These are phyloP conservation scores for Globisporangium spinosum DNA, from an alignment of 352 stramenopile genomes.

Conservation along the genomic window DNA sequence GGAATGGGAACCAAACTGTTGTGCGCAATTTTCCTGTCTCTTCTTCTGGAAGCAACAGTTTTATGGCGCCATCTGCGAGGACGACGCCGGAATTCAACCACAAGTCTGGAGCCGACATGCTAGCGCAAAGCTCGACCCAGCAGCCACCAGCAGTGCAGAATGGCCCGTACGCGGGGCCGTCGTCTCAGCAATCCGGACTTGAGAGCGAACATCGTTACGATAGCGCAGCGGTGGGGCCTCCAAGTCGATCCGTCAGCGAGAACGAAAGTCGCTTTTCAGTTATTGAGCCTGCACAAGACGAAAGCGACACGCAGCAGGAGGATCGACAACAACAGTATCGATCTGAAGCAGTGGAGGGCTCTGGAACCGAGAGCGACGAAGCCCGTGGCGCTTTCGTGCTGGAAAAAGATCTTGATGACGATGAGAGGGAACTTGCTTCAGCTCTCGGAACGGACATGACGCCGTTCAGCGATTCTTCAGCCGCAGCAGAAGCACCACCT, in stretches of 20 bases:
- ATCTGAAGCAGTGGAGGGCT: background rate
- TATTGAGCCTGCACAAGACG: slow-evolving; percentile 1
- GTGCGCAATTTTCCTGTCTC: background rate
- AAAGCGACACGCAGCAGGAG: background rate
- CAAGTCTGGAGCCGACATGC: background rate
- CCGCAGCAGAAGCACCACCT: background rate
- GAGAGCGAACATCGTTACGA: background rate
- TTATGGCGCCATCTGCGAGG: background rate
- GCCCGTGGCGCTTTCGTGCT: background rate
- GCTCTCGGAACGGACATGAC: background rate
- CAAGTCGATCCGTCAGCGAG: background rate
- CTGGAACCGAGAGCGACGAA: slow-evolving; percentile 3
- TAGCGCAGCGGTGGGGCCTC: background rate
- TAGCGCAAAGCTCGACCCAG: background rate
- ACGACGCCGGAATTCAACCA: background rate
- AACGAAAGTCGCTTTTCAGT: slow-evolving; percentile 2
- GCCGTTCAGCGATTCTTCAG: too few relatives aligned
- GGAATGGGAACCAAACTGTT: background rate
- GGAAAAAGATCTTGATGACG: background rate
- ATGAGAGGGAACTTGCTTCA: background rate
- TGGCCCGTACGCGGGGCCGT: background rate
- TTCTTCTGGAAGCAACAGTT: background rate
- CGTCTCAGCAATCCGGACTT: background rate
- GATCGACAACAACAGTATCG: background rate
- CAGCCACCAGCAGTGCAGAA: background rate